Conservation (phyloP, 768 basidiomycete species). For the Roridomyces roridus region DNA sequence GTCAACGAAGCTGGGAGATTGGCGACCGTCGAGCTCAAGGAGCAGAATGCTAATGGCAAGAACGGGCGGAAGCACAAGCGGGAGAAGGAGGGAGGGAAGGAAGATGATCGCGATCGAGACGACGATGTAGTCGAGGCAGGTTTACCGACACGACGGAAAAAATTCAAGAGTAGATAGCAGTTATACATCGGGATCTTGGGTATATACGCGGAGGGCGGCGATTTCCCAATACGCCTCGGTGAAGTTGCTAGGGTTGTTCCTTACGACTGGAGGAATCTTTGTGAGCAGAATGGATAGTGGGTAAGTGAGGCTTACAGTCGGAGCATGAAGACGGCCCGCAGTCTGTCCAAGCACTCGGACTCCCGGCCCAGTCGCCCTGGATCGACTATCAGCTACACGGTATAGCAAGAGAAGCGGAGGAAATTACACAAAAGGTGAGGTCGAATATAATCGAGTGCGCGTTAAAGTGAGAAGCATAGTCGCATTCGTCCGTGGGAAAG, state of each 20-base stretch:
- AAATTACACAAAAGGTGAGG: constrained; percentile 62
- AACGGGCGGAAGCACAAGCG: constrained; percentile 47
- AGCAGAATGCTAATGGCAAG: constrained; percentile 55
- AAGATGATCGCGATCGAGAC: constrained; percentile 87
- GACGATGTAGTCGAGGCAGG: constrained; percentile 94
- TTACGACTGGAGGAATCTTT: constrained; percentile 45
- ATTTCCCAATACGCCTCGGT: constrained; percentile 74
- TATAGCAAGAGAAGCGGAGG: neutral
- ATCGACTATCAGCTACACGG: constrained; percentile 6
- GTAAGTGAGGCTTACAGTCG: constrained; percentile 47
- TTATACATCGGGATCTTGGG: constrained; percentile 13
- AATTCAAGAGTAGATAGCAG: constrained; percentile 48
- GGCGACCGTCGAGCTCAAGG: constrained; percentile 84
- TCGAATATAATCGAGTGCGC: constrained; percentile 62
- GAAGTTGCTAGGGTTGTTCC: constrained; percentile 65
- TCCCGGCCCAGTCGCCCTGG: constrained; percentile 62
- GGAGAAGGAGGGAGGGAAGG: constrained; percentile 52
- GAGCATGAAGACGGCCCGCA: constrained; percentile 48
- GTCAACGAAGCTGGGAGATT: constrained; percentile 85
- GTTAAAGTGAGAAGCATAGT: constrained; percentile 59
- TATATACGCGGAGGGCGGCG: constrained; percentile 64
- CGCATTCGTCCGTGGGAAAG: constrained; percentile 55
- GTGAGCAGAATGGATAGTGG: neutral
- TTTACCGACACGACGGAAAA: constrained; percentile 72
- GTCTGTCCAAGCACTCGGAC: constrained; percentile 44